Base-by-base conservation (phyloP, 2,329 filamentous ascomycete genomes). In the Amphichorda felina region DNA sequence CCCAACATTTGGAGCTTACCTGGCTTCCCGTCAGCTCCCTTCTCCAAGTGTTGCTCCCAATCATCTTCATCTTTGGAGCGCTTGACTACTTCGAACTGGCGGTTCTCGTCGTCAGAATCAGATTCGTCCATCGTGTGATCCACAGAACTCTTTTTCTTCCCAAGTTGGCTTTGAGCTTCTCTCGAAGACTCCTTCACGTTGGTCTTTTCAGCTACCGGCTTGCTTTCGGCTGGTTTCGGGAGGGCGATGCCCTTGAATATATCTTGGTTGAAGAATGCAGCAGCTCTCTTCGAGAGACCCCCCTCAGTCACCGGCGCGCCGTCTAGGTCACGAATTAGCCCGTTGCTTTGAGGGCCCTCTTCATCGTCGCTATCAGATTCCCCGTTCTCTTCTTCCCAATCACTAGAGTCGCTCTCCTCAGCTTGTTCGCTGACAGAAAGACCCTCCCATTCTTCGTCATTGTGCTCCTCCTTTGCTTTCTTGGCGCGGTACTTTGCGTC, bases 401-500 rank as follows among this genome's bases (percentile, higher is more conserved):
- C 73, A 42, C 75, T 76, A 43, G 70, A 75, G 38, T 75, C 73
- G 34, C 73, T 68, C 31, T 81, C 72, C 1, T 43, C 25, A 15
- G 37, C 43, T n/a, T 71, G 61, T 38, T 74, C 72, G 31, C 72
- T 73, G 9, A 69, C 75, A 16, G 84, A 93, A 40, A 96, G 76
- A 2, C 91, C 91, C 46, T 93, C 83, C 80, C 88, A 98, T 51
- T 94, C 88, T 51, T 94, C 88, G 39, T 93, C 85, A 35, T 82
- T 77, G 42, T 82, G 77, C 50, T 86, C 76, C 51, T 83, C 78
- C 36, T 88, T 75, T 6, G 85, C 81, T 53, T 86, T 86, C 65
- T 96, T 98, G 3, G 89, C 87, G 28, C 85, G 78, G 50, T 83
- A 82, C 55, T 95, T 96, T 13, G 88, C 79, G 53, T 96, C 88